Percentiles rank a stretch among this genome's conserved stretches.
Conservation (phyloP, 2,329 filamentous ascomycete species). For the Aspergillus melleus region DNA sequence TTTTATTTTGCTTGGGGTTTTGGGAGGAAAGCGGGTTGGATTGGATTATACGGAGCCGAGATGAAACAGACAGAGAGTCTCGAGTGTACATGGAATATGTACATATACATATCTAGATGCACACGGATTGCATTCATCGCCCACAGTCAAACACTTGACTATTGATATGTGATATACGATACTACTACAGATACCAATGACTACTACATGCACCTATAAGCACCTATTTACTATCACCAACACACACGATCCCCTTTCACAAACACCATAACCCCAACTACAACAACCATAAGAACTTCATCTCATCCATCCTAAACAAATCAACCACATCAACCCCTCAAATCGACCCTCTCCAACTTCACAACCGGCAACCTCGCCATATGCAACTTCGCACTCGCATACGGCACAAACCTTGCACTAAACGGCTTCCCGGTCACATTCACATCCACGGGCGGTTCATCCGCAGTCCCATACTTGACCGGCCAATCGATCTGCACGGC, state of each 20-base stretch:
- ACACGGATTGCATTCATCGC: too few species aligned
- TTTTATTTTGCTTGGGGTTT: neutral
- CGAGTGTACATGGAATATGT: too few species aligned
- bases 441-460: slow-evolving; percentile 32
- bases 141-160: too few species aligned
- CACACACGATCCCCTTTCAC: too few species aligned
- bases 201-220: too few species aligned
- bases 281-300: too few species aligned
- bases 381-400: slow-evolving; percentile 49
- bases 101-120: too few species aligned
- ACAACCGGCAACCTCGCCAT: slow-evolving; percentile 45
- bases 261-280: too few species aligned
- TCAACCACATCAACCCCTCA: neutral
- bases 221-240: too few species aligned
- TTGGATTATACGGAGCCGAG: neutral
- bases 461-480: slow-evolving; percentile 33
- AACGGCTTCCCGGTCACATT: slow-evolving; percentile 33
- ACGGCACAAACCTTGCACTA: slow-evolving; percentile 45
- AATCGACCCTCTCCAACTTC: neutral
- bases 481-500: slow-evolving; percentile 38
- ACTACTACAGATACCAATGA: too few species aligned
- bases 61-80: neutral
- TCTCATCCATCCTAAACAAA: too few species aligned
- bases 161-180: too few species aligned
- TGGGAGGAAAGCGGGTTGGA: neutral